Conservation (phyloP, 306 rosid genomes). For the Cucurbita pepo region DNA sequence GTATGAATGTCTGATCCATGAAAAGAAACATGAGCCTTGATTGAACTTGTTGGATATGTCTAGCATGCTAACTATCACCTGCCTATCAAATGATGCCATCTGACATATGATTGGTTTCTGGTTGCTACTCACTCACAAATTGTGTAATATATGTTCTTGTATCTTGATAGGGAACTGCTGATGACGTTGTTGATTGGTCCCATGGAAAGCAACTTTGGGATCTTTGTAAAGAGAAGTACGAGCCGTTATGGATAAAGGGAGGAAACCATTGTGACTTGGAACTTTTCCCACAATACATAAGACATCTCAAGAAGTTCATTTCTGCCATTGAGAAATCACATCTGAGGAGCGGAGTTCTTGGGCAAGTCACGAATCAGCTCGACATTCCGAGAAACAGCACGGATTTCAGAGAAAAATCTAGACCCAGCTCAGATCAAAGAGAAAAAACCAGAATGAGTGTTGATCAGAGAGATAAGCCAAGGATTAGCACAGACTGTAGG, state of each 20-base stretch:
- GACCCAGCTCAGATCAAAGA: slow-evolving; percentile 22
- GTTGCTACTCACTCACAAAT: slow-evolving; percentile 5
- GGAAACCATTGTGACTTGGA: slow-evolving; percentile 93
- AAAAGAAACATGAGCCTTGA: background rate
- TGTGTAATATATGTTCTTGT: slow-evolving; percentile 12
- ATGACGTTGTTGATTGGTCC: slow-evolving; percentile 86
- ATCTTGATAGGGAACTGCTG: slow-evolving; percentile 55
- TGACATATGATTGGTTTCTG: background rate
- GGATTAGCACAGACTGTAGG: slow-evolving; percentile 40
- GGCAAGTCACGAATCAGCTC: slow-evolving; percentile 23
- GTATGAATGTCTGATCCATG: background rate
- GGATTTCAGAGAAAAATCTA: slow-evolving; percentile 61
- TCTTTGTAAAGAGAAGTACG: slow-evolving; percentile 77
- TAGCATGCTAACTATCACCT: background rate
- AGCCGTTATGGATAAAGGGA: slow-evolving; percentile 90
- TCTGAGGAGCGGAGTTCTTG: slow-evolving; percentile 21
- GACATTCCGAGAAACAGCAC: slow-evolving; percentile 62
- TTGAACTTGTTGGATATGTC: background rate
- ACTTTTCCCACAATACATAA: slow-evolving; percentile 72
- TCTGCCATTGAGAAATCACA: slow-evolving; percentile 40
- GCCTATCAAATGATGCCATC: background rate
- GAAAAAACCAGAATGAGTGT: slow-evolving; percentile 29
- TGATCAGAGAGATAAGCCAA: slow-evolving; percentile 47
- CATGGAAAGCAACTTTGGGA: slow-evolving; percentile 98
- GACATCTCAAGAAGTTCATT: slow-evolving; percentile 78